Evolutionary conservation across 371 early-diverging fungal genomes (phyloP).

Genomic region (Saksenaea vasiformis): DNA sequence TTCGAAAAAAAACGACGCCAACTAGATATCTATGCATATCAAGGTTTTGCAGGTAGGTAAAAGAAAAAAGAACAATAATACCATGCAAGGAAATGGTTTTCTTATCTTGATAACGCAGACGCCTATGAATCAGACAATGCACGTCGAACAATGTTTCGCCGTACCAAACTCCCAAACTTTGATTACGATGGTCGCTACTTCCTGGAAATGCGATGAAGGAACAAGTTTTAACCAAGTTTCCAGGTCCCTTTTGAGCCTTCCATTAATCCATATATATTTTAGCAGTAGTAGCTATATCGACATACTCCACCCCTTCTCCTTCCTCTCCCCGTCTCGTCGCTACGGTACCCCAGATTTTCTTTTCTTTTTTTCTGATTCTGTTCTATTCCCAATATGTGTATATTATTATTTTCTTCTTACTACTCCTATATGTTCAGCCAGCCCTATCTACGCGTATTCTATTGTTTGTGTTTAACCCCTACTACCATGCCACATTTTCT

Average conservation of each 20-base stretch:
- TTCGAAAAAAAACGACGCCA: conserved; percentile 26
- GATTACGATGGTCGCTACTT: conserved; percentile 19
- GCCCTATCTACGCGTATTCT: background rate
- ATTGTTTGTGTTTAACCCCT: background rate
- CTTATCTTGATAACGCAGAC: conserved; percentile 6
- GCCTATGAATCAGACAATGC: conserved; percentile 14
- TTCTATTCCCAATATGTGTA: background rate
- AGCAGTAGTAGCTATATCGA: background rate
- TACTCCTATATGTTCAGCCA: background rate
- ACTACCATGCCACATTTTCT: background rate
- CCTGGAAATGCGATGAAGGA: conserved; percentile 13
- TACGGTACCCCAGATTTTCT: background rate
- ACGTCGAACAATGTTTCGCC: conserved; percentile 20
- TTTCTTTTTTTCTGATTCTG: background rate
- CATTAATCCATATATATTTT: background rate
- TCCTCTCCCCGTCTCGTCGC: background rate
- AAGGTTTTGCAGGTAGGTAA: conserved; percentile 29
- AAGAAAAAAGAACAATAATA: background rate
- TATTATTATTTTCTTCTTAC: background rate
- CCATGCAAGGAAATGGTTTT: background rate
- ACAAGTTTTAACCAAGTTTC: background rate
- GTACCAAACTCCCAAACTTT: conserved; percentile 25
- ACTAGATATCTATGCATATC: conserved; percentile 26
- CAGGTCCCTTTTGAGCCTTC: background rate
- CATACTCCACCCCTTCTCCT: background rate